phyloP scores from a whole-genome alignment of 148 eudicot species.

The Rhododendron ferrugineum region DNA sequence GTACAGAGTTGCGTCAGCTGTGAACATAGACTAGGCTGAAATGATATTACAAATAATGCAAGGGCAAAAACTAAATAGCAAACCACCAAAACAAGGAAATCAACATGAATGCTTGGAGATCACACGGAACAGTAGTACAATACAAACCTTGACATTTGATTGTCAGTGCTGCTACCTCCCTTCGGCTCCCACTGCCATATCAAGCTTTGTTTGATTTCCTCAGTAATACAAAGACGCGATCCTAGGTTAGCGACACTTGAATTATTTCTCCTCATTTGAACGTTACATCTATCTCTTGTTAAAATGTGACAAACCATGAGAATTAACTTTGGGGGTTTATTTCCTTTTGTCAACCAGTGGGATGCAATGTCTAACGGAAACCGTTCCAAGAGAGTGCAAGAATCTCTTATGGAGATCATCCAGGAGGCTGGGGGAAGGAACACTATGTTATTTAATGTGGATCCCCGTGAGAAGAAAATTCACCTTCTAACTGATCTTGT shows the following conservation, averaged over 20 bases:
- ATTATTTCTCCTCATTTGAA: neutral
- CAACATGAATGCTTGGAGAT: no score
- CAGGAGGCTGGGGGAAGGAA: no score
- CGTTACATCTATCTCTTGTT: neutral
- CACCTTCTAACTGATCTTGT: no score
- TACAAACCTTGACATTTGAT: neutral
- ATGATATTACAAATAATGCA: no score
- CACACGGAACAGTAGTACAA: no score
- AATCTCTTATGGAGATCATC: conserved; percentile 26
- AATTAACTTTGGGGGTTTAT: neutral
- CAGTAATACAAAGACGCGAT: conserved; percentile 28
- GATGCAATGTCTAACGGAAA: conserved; percentile 31
- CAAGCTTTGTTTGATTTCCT: conserved; percentile 33
- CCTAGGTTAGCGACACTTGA: conserved; percentile 27
- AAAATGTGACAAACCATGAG: neutral
- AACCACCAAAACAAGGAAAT: no score
- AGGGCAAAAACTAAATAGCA: no score
- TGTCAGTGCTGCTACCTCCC: conserved; percentile 32
- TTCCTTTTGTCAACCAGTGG: conserved; percentile 35
- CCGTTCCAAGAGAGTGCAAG: conserved; percentile 22
- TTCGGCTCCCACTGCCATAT: conserved; percentile 47
- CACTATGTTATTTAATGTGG: no score
- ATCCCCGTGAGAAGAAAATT: no score
- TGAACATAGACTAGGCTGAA: no score
- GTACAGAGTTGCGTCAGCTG: no score